Conservation (phyloP, 2,329 filamentous ascomycete species). For the Colletotrichum siamense region DNA sequence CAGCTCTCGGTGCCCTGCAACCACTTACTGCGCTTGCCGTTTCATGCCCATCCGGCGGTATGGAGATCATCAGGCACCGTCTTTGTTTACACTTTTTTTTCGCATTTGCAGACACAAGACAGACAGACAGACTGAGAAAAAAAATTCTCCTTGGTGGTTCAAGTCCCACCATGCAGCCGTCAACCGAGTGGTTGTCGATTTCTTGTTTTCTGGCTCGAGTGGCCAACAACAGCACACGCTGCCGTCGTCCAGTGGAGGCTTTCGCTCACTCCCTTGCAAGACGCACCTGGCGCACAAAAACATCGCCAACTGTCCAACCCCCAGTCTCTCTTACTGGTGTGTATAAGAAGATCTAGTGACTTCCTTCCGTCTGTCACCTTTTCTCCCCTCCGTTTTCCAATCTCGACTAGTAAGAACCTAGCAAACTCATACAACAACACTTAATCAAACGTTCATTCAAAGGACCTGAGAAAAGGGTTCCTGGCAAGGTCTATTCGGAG, state of each 20-base stretch:
- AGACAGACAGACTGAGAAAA: background rate
- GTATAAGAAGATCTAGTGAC: slow-evolving; percentile 21
- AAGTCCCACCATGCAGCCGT: background rate
- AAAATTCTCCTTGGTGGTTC: background rate
- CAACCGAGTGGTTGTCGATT: slow-evolving; percentile 7
- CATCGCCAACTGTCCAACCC: slow-evolving; percentile 16
- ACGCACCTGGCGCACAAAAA: slow-evolving; percentile 17
- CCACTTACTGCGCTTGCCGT: slow-evolving; percentile 1
- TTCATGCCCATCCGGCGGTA: background rate
- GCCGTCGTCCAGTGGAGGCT: slow-evolving; percentile 12
- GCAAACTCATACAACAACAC: background rate
- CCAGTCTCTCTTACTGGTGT: background rate
- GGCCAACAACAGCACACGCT: slow-evolving; percentile 10
- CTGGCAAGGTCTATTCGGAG: background rate
- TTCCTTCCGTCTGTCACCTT: background rate
- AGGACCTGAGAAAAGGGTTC: background rate
- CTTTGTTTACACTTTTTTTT: slow-evolving; percentile 3
- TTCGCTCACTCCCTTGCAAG: background rate
- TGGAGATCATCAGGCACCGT: slow-evolving; percentile 9
- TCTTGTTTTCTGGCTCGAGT: slow-evolving; percentile 8
- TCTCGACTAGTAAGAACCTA: background rate
- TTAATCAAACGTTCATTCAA: slow-evolving; percentile 5
- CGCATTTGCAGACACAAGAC: background rate
- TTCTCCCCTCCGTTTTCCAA: background rate
- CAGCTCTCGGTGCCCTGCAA: background rate